Percentiles rank a stretch among this genome's conserved stretches.
phyloP scores from a whole-genome alignment of 495 filamentous ascomycete genomes.

The Glarea lozoyensis region DNA sequence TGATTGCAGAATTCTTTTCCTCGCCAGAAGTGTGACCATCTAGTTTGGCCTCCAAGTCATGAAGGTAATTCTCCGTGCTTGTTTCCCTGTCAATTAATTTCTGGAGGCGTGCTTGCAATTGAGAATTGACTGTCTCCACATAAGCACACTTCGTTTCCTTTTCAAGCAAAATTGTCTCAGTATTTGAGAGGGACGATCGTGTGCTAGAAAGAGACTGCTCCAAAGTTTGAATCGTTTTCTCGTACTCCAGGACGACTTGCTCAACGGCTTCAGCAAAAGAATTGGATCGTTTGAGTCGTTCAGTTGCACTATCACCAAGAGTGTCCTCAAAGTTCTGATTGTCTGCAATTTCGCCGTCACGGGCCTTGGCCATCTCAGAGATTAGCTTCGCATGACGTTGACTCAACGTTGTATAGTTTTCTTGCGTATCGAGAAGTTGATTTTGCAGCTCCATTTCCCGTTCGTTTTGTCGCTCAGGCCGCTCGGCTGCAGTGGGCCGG shows the following conservation, averaged over 20 bases:
- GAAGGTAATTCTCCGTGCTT: slow-evolving; percentile 84
- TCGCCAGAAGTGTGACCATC: slow-evolving; percentile 86
- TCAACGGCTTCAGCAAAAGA: slow-evolving; percentile 94
- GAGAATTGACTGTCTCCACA: slow-evolving; percentile 80
- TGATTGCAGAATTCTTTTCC: slow-evolving; percentile 79
- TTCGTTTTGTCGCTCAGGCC: slow-evolving; percentile 73
- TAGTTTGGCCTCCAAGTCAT: slow-evolving; percentile 80
- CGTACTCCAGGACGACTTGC: slow-evolving; percentile 92
- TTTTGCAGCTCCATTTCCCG: slow-evolving; percentile 88
- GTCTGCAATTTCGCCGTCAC: slow-evolving; percentile 51
- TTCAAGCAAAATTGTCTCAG: slow-evolving; percentile 79
- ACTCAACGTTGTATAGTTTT: slow-evolving; percentile 87
- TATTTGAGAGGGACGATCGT: slow-evolving; percentile 68
- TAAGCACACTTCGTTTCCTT: slow-evolving; percentile 90
- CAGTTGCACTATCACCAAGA: slow-evolving; percentile 70
- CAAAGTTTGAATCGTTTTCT: slow-evolving; percentile 93
- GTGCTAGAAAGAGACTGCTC: slow-evolving; percentile 90
- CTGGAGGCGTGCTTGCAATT: slow-evolving; percentile 79
- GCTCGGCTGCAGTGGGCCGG: slow-evolving; percentile 53
- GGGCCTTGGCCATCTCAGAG: slow-evolving; percentile 82
- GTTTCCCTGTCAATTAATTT: slow-evolving; percentile 85
- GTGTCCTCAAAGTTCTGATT: slow-evolving; percentile 43
- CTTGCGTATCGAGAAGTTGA: slow-evolving; percentile 83
- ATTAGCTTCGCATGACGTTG: slow-evolving; percentile 91
- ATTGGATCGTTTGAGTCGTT: slow-evolving; percentile 85